Base-by-base conservation (phyloP, 805 yeast species). In the Wickerhamiella siamensis region DNA sequence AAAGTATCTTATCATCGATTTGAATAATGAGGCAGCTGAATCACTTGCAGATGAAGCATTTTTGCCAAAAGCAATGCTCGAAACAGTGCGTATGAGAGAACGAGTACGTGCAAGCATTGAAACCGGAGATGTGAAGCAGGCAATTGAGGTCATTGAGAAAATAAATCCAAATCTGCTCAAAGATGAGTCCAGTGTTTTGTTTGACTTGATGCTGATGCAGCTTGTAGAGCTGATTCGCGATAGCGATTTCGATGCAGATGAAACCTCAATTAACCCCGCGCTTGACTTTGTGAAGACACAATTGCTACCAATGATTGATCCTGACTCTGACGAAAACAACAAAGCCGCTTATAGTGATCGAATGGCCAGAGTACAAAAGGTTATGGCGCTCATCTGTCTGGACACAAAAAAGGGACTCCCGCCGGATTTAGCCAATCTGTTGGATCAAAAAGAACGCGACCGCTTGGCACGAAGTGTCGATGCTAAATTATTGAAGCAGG, bases 221-320 rank as follows among this genome's bases (percentile, higher is more conserved):
- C 64, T 87, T 48, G 77, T 84, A 31, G 95, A 87, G 59, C 75
- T 81, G 74, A 83, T 86, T 31, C 62, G 88, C 17, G 46, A 54
- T 10, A 50, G 58, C 31, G 42, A 51, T 14, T 45, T 50, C 14
- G 48, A 47, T 2, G 51, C 44, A 2, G 56, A 45, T 21, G 34
- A 22, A 3, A 10, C 26, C 8, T 45, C 44, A 29, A 43, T 54
- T 20, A 34, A 44, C 27, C 48, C 50, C 1, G 54, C 55, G 5
- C 44, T 64, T 17, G 56, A 54, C 29, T 63, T 63, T 51, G 68
- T 67, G 0, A 44, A 61, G n/a, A 45, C 52, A 10, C 61, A 62
- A 31, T 57, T 82, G 47, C 72, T 83, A 4, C 57, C 63, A 4
- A 18, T 42, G 27, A 31, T 33, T 5, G 33, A 31, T 19, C 34